Base-by-base conservation (phyloP, 148 eudicot genomes). In the Rheum nobile region DNA sequence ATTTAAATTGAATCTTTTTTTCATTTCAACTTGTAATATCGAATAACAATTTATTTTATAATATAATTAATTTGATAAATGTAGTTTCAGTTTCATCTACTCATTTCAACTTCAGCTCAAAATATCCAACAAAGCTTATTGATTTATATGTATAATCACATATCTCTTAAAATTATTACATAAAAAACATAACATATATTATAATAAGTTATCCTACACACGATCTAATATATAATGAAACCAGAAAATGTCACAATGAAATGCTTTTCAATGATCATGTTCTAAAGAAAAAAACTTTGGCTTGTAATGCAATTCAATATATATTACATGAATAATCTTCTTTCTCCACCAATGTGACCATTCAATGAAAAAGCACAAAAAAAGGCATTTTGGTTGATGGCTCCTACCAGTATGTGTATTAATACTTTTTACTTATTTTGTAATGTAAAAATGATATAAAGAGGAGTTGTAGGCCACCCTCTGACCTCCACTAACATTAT, bases 401-500 rank as follows among this genome's bases (percentile, higher is more conserved):
- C 67, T 57, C 67, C 67, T 57, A 57, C 67, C 67, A 29, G 67
- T 57, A 57, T 57, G 67, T 57, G 3, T 57, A 57, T 57, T 10
- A 57, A 57, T 57, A 57, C 67, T 57, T 57, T 43, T 57, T 57
- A 28, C 67, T 57, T 28, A 57, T 26, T 57, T 26, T 57, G 67
- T 57, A 57, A 57, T 28, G 57, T 8, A 57, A 57, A 57, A 26
- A 57, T 57, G 34, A 57, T 57, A 57, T 26, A 70, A 70, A 70
- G 72, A 39, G 16, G 46, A 39, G 29, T 8, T 11, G 72, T 70
- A 26, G 72, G 72, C 28, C 72, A 39, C 8, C 29, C 46, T 70
- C 72, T 70, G 72, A 70, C 72, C 46, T 38, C 72, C 72, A 70
- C 72, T 70, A 70, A 38, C 72, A 57, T 57, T 57, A 70, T 70